A percentile compares a stretch with the other conserved stretches of the same genome.
These are phyloP conservation scores for Medicago arabica DNA, from an alignment of 306 rosid species.

Conservation along the genomic window DNA sequence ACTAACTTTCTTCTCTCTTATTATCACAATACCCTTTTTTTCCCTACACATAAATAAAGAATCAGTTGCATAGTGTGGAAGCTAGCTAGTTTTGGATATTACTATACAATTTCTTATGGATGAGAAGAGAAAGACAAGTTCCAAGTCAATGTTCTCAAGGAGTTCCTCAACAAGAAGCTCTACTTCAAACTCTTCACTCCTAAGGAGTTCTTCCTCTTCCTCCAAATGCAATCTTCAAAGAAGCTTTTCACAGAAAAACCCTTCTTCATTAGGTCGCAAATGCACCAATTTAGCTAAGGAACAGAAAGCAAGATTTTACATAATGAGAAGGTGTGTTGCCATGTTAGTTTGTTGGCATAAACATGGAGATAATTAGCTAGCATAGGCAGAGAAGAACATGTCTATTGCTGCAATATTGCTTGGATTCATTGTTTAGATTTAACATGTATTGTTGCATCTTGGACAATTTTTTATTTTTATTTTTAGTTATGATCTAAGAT, in stretches of 20 bases:
- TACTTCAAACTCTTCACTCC: conserved; percentile 71
- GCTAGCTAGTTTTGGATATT: conserved; percentile 2
- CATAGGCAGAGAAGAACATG: neutral
- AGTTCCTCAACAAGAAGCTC: conserved; percentile 68
- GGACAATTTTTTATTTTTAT: conserved; percentile 29
- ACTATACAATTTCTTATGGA: conserved; percentile 55
- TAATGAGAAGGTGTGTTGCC: conserved; percentile 92
- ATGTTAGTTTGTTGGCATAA: conserved; percentile 99
- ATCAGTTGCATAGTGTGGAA: conserved; percentile 8
- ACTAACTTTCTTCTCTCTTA: conserved; percentile 29
- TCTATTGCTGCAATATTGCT: neutral
- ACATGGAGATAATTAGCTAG: conserved; percentile 68
- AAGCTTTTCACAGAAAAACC: conserved; percentile 71
- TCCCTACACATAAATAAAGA: conserved; percentile 24
- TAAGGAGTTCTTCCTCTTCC: conserved; percentile 65
- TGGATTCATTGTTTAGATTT: conserved; percentile 39
- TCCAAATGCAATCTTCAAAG: conserved; percentile 69
- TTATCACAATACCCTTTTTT: conserved; percentile 19
- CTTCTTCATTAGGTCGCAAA: conserved; percentile 75
- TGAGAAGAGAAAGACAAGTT: conserved; percentile 71
- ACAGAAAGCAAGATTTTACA: conserved; percentile 95
- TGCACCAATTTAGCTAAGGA: conserved; percentile 88
- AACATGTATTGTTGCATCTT: conserved; percentile 42
- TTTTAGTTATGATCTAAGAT: conserved; percentile 40
- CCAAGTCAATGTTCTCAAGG: conserved; percentile 70